phyloP scores from a whole-genome alignment of 2,329 filamentous ascomycete species.

The Pseudopyricularia javanii region DNA sequence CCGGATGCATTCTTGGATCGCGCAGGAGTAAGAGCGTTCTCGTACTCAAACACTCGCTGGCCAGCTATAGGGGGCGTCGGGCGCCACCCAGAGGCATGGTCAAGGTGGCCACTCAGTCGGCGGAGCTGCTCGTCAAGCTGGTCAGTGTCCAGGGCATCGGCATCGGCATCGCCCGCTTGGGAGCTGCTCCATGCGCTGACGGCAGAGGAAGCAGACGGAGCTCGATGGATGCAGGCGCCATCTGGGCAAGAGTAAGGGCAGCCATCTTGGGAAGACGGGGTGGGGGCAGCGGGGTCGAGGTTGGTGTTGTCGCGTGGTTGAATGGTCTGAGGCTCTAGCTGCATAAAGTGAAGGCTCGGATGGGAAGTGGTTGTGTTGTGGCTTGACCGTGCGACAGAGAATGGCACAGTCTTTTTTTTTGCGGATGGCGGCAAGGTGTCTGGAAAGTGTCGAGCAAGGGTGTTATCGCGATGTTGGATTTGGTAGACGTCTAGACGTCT shows the following conservation, averaged over 20 bases:
- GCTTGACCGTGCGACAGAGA: constrained; percentile 35
- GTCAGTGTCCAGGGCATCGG: constrained; percentile 26
- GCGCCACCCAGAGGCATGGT: constrained; percentile 6
- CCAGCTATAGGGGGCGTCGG: constrained; percentile 22
- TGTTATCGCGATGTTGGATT: too few relatives aligned
- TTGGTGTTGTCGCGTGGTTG: constrained; percentile 26
- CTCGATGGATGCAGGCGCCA: constrained; percentile 15
- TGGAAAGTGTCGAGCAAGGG: background rate
- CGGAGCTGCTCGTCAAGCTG: constrained; percentile 37
- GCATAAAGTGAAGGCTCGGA: constrained; percentile 46
- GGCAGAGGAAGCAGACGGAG: constrained; percentile 11
- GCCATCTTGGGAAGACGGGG: constrained; percentile 43
- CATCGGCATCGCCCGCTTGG: constrained; percentile 13
- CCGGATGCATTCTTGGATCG: constrained; percentile 34
- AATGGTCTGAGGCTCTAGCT: constrained; percentile 40
- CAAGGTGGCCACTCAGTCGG: constrained; percentile 32
- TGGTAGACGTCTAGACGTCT: too few relatives aligned
- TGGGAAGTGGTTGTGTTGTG: constrained; percentile 14
- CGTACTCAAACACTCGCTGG: constrained; percentile 47
- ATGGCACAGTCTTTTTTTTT: constrained; percentile 36
- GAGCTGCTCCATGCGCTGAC: background rate
- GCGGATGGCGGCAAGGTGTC: background rate
- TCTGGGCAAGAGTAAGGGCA: constrained; percentile 27
- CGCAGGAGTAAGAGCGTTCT: constrained; percentile 40
- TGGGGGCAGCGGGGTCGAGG: constrained; percentile 17